Evolutionary conservation across 2,329 filamentous ascomycete genomes (phyloP), one percentile per base, ranked within the genome.

Genomic region (Alternaria consortialis): DNA sequence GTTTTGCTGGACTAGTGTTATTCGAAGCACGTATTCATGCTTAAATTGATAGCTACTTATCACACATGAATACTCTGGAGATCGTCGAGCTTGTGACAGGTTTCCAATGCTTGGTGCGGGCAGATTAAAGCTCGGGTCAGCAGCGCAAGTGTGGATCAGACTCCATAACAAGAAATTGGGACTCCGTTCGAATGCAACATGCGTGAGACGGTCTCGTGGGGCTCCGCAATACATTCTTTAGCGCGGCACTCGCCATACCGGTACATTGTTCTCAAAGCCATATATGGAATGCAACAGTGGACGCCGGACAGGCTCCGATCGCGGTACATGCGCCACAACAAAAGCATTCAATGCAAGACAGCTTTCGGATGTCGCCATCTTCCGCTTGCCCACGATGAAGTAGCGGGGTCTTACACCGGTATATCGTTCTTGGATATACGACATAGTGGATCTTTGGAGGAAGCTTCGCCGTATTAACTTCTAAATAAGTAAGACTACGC

Each of bases 401-500:
- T 25, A 50, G 46, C 13, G 46, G 31, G 20, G 39, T 25, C 32
- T 25, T 23, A 34, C 23, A 50, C 46, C 46, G 46, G 31, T 34
- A 36, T 50, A 53, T n/a, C 58, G 61, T 43, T 65, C 63, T 48
- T 56, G 57, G 54, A 62, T 50, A 36, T 29, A 48, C 39, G 34
- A 48, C 50, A 36, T 53, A 36, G 36, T 65, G 36, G 53, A 53
- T 31, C 23, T 27, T 3, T 58, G 17, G 53, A 58, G 31, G 34
- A 51, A 25, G 23, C 15, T 20, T 47, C 12, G 31, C 20, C 46
- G 13, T 37, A 9, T 25, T 50, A 34, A 32, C 46, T 50, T 50
- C 32, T 36, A 6, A 15, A 50, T 34, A 36, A 32, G 46, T 36
- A 17, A 50, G 46, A 50, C 13, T 50, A 25, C 27, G 46, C 17